phyloP scores from a whole-genome alignment of 108 stramenopile species.

The Ochromonas danica region DNA sequence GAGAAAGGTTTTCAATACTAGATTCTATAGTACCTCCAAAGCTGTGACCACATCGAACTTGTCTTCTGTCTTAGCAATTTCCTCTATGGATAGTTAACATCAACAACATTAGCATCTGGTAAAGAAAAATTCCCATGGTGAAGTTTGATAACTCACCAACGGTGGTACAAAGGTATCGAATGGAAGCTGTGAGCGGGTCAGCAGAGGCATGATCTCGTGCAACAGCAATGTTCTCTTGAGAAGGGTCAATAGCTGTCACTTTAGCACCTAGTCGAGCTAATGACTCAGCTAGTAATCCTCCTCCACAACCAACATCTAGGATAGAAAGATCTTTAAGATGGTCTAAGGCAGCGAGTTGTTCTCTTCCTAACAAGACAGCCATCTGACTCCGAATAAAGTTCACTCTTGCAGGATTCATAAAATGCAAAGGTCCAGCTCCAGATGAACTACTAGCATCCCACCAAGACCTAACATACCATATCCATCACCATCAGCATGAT shows the following conservation, averaged over 20 bases:
- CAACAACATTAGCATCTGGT: neutral
- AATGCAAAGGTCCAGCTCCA: conserved; percentile 54
- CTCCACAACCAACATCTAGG: conserved; percentile 87
- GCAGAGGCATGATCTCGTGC: conserved; percentile 39
- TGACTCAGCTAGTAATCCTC: conserved; percentile 80
- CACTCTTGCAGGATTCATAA: conserved; percentile 49
- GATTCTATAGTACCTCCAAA: conserved; percentile 59
- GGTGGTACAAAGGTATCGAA: neutral
- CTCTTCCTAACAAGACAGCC: neutral
- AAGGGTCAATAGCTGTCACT: conserved; percentile 78
- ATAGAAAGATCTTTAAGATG: conserved; percentile 54
- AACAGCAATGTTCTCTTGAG: conserved; percentile 44
- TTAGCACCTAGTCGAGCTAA: conserved; percentile 74
- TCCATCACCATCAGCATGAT: neutral
- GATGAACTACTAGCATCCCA: conserved; percentile 38
- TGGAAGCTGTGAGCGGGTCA: neutral
- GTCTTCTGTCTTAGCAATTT: conserved; percentile 5
- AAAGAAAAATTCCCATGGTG: too few relatives aligned
- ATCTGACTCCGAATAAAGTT: conserved; percentile 38
- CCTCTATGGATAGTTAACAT: conserved; percentile 50
- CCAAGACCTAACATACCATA: too few relatives aligned
- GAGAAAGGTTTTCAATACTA: too few relatives aligned
- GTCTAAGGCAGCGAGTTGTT: neutral
- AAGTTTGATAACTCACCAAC: neutral
- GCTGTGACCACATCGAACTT: conserved; percentile 77